Base-by-base conservation (phyloP, 2,329 filamentous ascomycete species). In the Endoconidiophora polonica region DNA sequence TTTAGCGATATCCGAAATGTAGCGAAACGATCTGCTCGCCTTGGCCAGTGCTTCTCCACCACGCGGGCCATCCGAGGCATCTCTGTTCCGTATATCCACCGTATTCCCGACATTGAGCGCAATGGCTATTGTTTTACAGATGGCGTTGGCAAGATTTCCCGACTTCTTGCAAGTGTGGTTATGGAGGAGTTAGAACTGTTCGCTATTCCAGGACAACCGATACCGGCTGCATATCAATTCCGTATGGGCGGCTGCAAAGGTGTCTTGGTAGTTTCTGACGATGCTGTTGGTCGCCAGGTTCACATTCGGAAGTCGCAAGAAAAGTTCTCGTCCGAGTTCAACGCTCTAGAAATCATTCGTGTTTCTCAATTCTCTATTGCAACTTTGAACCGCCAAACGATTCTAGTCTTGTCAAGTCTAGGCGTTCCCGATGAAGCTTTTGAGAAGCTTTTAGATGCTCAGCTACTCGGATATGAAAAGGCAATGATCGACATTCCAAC, bases 11-110 rank as follows among this genome's bases (percentile, higher is more conserved):
- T 95, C 62, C 77, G 73, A 50, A 75, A 83, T 23, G 75, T 94
- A n/a, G 88, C 90, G 26, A 95, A 94, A 59, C 85, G 88, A 61
- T 84, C 86, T 44, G 86, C 91, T 24, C 77, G 91, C 24, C 69
- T 96, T 16, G 91, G 91, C 0, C 91, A 96, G 63, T 95, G 88
- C 61, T 95, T 98, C 60, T 95, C 91, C 0, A 95, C 90, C 0
- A 98, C 91, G 0, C 70, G 84, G 53, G 79, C 83, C 9, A 79
- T 94, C 40, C 71, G 69, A 24, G 73, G 77, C 14, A 76, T 79
- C 20, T 72, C 71, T 0, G 74, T 81, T 5, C 75, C 75, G 0
- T 68, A 71, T 1, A 68, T 74, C 10, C 68, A 69, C 4, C 76
- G 68, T 3, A 84, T 90, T 29, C 63, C 71, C 0, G 91, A 96